Evolutionary conservation across 176 grass and related monocot species (phyloP).

Genomic region (Ampelocalamus luodianensis): DNA sequence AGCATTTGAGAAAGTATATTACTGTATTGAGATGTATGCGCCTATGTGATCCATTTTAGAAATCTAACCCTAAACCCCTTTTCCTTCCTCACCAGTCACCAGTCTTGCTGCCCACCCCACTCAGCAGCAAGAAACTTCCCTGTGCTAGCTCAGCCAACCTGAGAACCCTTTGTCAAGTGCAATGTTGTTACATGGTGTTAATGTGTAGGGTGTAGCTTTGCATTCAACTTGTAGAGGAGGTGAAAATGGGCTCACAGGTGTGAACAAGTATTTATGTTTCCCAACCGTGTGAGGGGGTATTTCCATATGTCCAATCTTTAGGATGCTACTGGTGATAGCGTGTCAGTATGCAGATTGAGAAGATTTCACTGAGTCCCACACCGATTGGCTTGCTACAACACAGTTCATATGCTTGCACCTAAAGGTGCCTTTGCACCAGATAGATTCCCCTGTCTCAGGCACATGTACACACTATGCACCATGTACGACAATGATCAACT

Average conservation of each 20-base stretch:
- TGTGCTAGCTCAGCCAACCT: slow-evolving; percentile 1
- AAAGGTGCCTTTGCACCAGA: background rate
- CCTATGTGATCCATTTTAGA: background rate
- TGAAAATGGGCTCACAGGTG: slow-evolving; percentile 5
- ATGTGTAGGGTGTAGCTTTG: slow-evolving; percentile 1
- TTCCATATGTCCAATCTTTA: slow-evolving; percentile 5
- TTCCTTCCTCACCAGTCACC: background rate
- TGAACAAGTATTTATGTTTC: slow-evolving; percentile 1
- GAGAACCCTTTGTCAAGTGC: slow-evolving; percentile 10
- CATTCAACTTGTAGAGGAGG: slow-evolving; percentile 4
- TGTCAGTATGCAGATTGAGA: background rate
- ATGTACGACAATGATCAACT: background rate
- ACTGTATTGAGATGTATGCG: background rate
- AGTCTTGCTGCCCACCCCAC: slow-evolving; percentile 11
- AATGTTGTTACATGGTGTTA: background rate
- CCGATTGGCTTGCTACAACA: background rate
- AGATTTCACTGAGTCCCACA: background rate
- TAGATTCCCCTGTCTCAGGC: background rate
- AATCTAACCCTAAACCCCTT: background rate
- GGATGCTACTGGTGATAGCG: background rate
- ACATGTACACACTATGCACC: background rate
- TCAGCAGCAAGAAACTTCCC: slow-evolving; percentile 39
- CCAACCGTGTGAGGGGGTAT: background rate
- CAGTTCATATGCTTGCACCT: background rate
- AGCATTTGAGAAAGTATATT: background rate